Evolutionary conservation across 768 basidiomycete genomes (phyloP).

Genomic region (Suillus decipiens): DNA sequence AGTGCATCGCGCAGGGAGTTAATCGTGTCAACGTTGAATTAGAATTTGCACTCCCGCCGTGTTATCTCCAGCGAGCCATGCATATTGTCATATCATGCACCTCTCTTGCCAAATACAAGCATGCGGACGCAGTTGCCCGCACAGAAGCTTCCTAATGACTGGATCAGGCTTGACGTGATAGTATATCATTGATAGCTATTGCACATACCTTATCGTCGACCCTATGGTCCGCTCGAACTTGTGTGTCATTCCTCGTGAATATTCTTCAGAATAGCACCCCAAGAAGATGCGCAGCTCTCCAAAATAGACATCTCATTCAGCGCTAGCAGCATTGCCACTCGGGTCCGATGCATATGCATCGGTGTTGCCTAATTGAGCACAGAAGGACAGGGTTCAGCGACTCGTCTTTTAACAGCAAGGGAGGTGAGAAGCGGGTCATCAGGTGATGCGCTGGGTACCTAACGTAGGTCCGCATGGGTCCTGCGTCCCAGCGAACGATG

Average conservation of each 20-base stretch:
- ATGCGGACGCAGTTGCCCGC: not conserved
- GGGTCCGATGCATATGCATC: conserved; percentile 39
- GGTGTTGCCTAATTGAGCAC: conserved; percentile 38
- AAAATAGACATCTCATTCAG: conserved; percentile 55
- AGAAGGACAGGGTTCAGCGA: conserved; percentile 17
- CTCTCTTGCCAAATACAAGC: conserved; percentile 1
- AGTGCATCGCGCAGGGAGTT: conserved; percentile 8
- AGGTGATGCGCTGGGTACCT: not conserved
- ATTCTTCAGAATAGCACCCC: conserved; percentile 33
- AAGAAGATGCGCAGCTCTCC: conserved; percentile 49
- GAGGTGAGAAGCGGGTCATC: not conserved
- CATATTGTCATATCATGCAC: not conserved
- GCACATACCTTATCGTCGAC: conserved; percentile 7
- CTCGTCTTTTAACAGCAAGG: conserved; percentile 5
- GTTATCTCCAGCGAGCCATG: not conserved
- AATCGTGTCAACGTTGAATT: conserved; percentile 17
- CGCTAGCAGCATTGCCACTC: conserved; percentile 45
- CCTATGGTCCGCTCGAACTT: not conserved
- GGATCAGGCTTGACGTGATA: conserved; percentile 7
- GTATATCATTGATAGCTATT: conserved; percentile 4
- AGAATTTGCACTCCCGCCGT: not conserved
- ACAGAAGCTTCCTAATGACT: conserved; percentile 1
- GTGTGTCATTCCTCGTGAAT: not conserved
- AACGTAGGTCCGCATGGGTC: not conserved
- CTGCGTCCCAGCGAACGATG: conserved; percentile 29